Conservation (phyloP, 2,329 filamentous ascomycete genomes). For the Beauveria asiatica region DNA sequence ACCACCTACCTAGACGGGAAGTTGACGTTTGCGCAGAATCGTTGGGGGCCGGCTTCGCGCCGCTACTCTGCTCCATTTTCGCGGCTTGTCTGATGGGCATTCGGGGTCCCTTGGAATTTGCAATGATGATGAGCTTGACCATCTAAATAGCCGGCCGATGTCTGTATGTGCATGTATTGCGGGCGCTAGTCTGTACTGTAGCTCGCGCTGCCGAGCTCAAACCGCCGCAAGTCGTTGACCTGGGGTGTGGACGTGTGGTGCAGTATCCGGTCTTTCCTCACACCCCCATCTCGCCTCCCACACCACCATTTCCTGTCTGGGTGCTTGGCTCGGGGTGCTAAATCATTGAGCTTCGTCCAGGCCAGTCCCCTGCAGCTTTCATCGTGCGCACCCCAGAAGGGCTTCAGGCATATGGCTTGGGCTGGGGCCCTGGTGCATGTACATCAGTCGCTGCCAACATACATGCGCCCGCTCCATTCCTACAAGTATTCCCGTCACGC, state of each 20-base stretch:
- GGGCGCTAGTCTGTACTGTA: slow-evolving; percentile 4
- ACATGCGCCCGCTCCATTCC: slow-evolving; percentile 1
- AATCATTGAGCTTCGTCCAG: slow-evolving; percentile 2
- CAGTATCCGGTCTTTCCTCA: slow-evolving; percentile 4
- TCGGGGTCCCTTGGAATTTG: background rate
- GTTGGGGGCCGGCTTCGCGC: slow-evolving; percentile 1
- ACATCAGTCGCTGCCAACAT: slow-evolving; percentile 4
- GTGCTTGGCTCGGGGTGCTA: background rate
- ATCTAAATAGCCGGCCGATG: background rate
- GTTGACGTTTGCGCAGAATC: background rate
- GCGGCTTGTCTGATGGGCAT: background rate
- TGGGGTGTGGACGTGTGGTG: background rate
- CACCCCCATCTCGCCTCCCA: slow-evolving; percentile 7
- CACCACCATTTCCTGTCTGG: slow-evolving; percentile 11
- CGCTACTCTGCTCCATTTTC: background rate
- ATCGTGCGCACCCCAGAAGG: slow-evolving; percentile 5
- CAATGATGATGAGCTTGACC: background rate
- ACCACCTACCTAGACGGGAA: too few species aligned
- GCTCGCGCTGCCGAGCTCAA: background rate
- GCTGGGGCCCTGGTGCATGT: slow-evolving; percentile 6
- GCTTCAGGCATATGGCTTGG: background rate
- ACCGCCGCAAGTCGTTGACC: background rate
- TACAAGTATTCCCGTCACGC: slow-evolving; percentile 7
- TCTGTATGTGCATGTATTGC: background rate
- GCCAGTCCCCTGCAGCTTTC: slow-evolving; percentile 5